Evolutionary conservation across 192 early-diverging fungal genomes (phyloP).

Genomic region (Coemansia sp.): DNA sequence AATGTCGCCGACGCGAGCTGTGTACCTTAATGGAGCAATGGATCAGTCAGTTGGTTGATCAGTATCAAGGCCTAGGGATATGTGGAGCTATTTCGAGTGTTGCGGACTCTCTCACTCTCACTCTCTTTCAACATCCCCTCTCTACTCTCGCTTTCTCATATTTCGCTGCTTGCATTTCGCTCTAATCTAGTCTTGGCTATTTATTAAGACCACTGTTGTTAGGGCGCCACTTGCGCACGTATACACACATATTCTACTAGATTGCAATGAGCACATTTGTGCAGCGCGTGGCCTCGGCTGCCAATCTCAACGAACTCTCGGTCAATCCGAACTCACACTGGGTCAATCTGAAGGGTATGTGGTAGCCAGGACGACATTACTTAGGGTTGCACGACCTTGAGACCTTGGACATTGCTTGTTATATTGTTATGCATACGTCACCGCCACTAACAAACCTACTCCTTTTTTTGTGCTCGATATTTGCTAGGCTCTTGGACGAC

Average conservation of each 20-base stretch:
- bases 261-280: slow-evolving; percentile 42
- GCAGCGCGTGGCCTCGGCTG: slow-evolving; percentile 50
- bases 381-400: background rate
- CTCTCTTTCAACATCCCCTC: background rate
- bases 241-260: background rate
- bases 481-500: slow-evolving; percentile 87
- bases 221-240: background rate
- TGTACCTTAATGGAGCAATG: background rate
- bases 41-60: background rate
- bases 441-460: background rate
- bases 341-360: slow-evolving; percentile 58
- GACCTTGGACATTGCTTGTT: background rate
- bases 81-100: background rate
- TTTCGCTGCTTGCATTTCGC: background rate
- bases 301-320: slow-evolving; percentile 53
- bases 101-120: background rate
- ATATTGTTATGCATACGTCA: background rate
- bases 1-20: background rate
- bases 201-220: background rate
- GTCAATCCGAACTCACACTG: slow-evolving; percentile 59
- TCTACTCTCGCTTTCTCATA: background rate
- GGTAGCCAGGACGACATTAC: background rate
- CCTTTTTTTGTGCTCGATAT: background rate
- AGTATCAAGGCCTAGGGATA: background rate
- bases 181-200: background rate